Conservation (phyloP, 345 rosid species). For the Sisymbrium irio region DNA sequence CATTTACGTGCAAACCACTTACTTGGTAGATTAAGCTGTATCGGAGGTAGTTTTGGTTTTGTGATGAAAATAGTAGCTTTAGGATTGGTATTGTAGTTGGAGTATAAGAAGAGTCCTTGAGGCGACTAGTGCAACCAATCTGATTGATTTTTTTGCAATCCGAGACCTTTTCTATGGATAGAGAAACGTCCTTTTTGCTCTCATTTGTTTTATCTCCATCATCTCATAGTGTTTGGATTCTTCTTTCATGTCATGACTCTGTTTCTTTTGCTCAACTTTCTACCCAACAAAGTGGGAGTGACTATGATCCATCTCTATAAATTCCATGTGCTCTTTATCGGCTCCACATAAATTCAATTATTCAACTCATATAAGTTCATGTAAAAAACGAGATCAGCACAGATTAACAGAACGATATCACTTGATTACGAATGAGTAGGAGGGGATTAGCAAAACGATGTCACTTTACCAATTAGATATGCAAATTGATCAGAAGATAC, state of each 20-base stretch:
- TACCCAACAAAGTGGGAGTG: not conserved
- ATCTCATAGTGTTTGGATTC: not conserved
- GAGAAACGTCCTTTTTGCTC: not conserved
- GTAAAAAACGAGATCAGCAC: no score
- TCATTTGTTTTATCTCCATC: not conserved
- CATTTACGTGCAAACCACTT: not conserved
- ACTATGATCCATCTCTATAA: not conserved
- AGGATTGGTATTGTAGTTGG: not conserved
- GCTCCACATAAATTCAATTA: not conserved
- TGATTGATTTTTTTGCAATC: not conserved
- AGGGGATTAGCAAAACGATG: no score
- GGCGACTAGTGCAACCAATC: not conserved
- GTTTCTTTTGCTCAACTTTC: not conserved
- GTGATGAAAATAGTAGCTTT: not conserved
- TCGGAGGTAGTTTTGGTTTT: not conserved
- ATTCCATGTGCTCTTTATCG: not conserved
- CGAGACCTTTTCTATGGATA: not conserved
- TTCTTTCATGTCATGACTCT: not conserved
- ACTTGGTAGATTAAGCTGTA: not conserved
- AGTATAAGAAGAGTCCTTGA: not conserved
- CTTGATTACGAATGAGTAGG: no score
- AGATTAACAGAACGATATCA: no score
- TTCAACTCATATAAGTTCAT: no score
- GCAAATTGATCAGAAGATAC: no score
- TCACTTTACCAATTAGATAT: not conserved